A percentile compares a stretch with the other conserved stretches of the same genome.
Conservation (phyloP, 2,329 filamentous ascomycete genomes). For the Tolypocladium cylindrosporum region DNA sequence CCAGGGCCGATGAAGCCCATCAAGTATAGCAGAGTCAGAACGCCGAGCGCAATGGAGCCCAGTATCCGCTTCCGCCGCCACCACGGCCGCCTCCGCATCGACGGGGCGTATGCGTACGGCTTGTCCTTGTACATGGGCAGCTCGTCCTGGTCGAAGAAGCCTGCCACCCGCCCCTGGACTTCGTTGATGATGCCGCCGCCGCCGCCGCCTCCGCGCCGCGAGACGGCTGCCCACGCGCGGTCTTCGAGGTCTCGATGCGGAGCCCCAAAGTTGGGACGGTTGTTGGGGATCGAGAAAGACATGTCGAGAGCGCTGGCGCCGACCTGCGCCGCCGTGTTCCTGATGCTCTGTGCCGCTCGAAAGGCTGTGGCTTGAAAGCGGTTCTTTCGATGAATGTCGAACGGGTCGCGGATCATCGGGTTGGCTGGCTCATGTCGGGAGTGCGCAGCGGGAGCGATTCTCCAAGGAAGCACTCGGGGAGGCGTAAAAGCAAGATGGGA, state of each 20-base stretch:
- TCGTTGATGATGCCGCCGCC: constrained; percentile 30
- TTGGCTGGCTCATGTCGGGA: constrained; percentile 18
- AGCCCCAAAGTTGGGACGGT: constrained; percentile 59
- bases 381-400: constrained; percentile 31
- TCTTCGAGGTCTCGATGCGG: constrained; percentile 58
- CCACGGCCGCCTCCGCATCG: constrained; percentile 46
- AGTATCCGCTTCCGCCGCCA: constrained; percentile 56
- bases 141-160: constrained; percentile 47
- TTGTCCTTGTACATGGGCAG: constrained; percentile 99
- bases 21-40: constrained; percentile 59
- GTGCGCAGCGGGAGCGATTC: not conserved
- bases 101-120: constrained; percentile 63
- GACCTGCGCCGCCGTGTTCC: constrained; percentile 38
- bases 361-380: constrained; percentile 39
- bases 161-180: constrained; percentile 52
- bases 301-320: constrained; percentile 42
- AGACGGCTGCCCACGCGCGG: constrained; percentile 48
- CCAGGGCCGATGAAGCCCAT: constrained; percentile 46
- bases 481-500: not conserved
- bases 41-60: constrained; percentile 37
- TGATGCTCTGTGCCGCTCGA: constrained; percentile 31
- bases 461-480: not conserved
- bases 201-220: constrained; percentile 22
- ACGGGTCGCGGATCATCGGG: constrained; percentile 33
- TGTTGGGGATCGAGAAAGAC: constrained; percentile 58